Conservation (phyloP, 306 rosid species). For the Cicer pinnatifidum region DNA sequence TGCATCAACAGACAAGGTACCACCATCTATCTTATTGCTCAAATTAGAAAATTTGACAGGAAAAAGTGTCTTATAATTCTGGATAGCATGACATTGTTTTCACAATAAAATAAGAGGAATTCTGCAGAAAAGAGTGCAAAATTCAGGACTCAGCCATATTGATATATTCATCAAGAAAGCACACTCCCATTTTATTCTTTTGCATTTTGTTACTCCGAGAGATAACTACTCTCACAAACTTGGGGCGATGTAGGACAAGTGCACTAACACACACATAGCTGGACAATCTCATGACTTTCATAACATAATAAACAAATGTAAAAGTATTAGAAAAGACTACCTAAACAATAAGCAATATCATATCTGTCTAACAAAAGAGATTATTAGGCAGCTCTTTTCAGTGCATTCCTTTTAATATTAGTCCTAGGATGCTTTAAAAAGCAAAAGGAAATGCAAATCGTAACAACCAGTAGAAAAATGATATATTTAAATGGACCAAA, state of each 20-base stretch:
- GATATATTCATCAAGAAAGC: constrained; percentile 13
- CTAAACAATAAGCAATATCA: constrained; percentile 1
- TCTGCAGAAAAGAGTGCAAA: neutral
- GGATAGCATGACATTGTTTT: constrained; percentile 26
- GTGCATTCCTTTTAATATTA: neutral
- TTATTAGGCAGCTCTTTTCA: neutral
- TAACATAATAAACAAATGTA: neutral
- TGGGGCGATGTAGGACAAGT: neutral
- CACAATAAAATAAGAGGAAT: constrained; percentile 13
- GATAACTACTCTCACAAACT: constrained; percentile 19
- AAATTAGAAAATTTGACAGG: constrained; percentile 9
- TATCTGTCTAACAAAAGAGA: constrained; percentile 6
- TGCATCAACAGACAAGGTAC: constrained; percentile 28
- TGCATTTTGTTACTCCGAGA: neutral
- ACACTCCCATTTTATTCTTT: constrained; percentile 5
- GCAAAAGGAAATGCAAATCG: constrained; percentile 19
- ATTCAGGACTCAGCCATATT: neutral
- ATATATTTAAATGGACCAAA: constrained; percentile 13
- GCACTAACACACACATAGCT: neutral
- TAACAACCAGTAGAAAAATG: neutral
- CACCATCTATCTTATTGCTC: constrained; percentile 36
- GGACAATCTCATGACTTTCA: neutral
- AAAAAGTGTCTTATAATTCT: constrained; percentile 1
- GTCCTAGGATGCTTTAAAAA: constrained; percentile 13
- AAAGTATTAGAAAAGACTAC: constrained; percentile 12